Conservation (phyloP, 2,329 filamentous ascomycete species). For the Paraphoma sp. region DNA sequence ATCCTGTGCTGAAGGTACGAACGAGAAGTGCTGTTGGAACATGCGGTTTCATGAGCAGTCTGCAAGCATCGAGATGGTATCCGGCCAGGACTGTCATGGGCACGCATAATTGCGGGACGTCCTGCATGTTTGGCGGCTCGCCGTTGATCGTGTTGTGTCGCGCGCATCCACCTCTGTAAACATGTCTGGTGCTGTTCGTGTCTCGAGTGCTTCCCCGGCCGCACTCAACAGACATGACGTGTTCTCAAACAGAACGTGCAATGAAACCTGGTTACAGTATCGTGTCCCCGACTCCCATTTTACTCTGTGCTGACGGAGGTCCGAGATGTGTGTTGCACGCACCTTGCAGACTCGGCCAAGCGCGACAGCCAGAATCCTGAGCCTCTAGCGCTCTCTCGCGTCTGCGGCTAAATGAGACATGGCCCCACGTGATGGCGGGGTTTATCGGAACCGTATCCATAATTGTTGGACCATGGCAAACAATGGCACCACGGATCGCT, state of each 20-base stretch:
- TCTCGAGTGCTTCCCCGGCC: constrained; percentile 16
- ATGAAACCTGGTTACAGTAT: neutral
- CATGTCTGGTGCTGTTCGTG: constrained; percentile 27
- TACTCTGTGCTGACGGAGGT: too few relatives aligned
- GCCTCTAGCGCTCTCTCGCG: neutral
- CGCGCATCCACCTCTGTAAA: constrained; percentile 20
- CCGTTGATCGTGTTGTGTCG: constrained; percentile 6
- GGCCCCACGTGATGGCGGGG: constrained; percentile 10
- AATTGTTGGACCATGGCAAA: neutral
- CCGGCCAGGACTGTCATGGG: neutral
- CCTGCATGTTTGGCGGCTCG: constrained; percentile 1
- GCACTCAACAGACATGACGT: constrained; percentile 6
- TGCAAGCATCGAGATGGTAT: neutral
- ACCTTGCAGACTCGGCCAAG: neutral
- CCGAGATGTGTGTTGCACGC: neutral
- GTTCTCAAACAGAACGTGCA: constrained; percentile 14
- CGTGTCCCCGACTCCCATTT: neutral
- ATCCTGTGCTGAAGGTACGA: too few relatives aligned
- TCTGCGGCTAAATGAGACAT: constrained; percentile 1
- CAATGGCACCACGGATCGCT: neutral
- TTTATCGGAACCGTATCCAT: neutral
- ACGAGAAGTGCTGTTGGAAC: too few relatives aligned
- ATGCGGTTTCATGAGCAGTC: too few relatives aligned
- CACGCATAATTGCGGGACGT: neutral
- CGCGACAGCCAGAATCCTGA: neutral